Conservation (phyloP, 2,329 filamentous ascomycete genomes). For the Macrophomina pseudophaseolina region DNA sequence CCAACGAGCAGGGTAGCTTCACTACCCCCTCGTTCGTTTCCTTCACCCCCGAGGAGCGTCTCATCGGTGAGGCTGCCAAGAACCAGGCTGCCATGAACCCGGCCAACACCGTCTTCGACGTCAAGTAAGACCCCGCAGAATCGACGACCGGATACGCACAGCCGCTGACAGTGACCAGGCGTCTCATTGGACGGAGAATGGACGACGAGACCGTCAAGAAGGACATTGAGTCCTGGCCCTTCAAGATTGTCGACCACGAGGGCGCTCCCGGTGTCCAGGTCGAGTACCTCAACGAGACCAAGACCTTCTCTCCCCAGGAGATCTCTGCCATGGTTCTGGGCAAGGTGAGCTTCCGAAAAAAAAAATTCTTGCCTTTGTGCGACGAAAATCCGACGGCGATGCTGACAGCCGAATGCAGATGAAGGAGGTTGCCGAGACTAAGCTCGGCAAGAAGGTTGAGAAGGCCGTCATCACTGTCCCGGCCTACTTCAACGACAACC, state of each 20-base stretch:
- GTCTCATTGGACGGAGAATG: conserved; percentile 94
- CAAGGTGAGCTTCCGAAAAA: conserved; percentile 70
- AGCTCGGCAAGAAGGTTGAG: conserved; percentile 98
- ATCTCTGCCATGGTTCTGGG: conserved; percentile 98
- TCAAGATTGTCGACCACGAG: conserved; percentile 92
- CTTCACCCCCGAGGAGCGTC: conserved; percentile 97
- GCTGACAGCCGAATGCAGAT: conserved; percentile 65
- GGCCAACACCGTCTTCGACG: conserved; percentile 96
- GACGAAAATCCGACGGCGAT: conserved; percentile 6
- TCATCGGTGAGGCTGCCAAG: conserved; percentile 99
- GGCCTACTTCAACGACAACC: conserved; percentile 99
- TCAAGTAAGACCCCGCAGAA: conserved; percentile 70
- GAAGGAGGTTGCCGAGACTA: conserved; percentile 98
- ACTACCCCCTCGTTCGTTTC: conserved; percentile 99
- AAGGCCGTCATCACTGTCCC: conserved; percentile 99
- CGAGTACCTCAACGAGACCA: conserved; percentile 91
- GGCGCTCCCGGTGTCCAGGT: conserved; percentile 93
- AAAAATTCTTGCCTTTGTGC: neutral
- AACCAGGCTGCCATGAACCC: conserved; percentile 99
- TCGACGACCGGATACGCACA: neutral
- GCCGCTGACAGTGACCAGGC: conserved; percentile 62
- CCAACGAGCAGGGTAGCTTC: conserved; percentile 99
- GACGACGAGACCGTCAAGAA: conserved; percentile 98
- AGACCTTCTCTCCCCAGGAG: conserved; percentile 97
- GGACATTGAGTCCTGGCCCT: conserved; percentile 98